A percentile compares a stretch with the other conserved stretches of the same genome.
Evolutionary conservation across 441 rosid genomes (phyloP).

Genomic region (Oxalis stricta): DNA sequence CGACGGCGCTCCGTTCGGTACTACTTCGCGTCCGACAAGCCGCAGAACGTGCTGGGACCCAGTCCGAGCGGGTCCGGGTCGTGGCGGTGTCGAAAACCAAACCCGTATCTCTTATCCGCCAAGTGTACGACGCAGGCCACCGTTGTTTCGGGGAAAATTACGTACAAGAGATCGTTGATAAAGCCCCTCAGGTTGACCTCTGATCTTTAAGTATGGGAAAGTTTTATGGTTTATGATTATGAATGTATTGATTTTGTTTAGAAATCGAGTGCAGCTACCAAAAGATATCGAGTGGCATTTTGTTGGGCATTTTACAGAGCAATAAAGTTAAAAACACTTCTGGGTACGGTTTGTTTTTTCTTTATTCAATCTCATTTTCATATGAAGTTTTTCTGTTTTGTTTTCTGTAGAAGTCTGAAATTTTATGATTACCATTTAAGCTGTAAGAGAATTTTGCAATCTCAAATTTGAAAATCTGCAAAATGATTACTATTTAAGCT

Average conservation of each 20-base stretch:
- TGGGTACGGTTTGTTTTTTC: constrained; percentile 26
- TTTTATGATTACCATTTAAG: too few species aligned
- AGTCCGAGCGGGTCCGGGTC: constrained; percentile 38
- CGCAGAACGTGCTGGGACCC: constrained; percentile 41
- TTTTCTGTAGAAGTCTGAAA: neutral
- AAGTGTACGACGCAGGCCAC: constrained; percentile 77
- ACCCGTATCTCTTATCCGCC: constrained; percentile 65
- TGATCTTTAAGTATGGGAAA: neutral
- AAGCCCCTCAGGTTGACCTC: constrained; percentile 59
- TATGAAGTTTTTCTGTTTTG: neutral
- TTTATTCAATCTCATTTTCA: too few species aligned
- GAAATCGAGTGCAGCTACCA: constrained; percentile 39
- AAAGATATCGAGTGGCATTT: constrained; percentile 79
- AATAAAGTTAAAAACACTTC: constrained; percentile 70
- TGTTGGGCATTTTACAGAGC: constrained; percentile 79
- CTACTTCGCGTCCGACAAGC: constrained; percentile 52
- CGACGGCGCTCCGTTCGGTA: constrained; percentile 59
- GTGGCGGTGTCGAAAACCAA: constrained; percentile 80
- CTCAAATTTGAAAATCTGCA: too few species aligned
- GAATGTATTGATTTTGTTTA: neutral
- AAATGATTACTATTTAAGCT: neutral
- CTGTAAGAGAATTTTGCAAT: neutral
- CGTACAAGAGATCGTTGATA: constrained; percentile 68
- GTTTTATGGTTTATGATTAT: too few species aligned
- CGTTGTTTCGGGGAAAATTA: constrained; percentile 82